Evolutionary conservation across 495 filamentous ascomycete species (phyloP).

Genomic region (Pyrenula massariospora): DNA sequence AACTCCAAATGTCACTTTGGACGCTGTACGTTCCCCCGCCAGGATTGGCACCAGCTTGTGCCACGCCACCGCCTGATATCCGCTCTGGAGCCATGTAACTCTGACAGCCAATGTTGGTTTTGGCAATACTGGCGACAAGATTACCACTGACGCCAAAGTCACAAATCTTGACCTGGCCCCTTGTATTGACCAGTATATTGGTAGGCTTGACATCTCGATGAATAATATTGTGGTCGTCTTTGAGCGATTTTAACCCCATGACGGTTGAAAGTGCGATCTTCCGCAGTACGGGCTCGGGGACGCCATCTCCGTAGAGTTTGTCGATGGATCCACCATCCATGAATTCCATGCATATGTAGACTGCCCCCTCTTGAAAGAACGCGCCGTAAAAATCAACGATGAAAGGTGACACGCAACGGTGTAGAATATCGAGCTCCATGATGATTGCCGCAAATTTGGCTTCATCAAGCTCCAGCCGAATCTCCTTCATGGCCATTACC

Average conservation of each 20-base stretch:
- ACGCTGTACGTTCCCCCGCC: slow-evolving; percentile 88
- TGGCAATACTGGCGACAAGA: slow-evolving; percentile 91
- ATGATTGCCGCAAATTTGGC: slow-evolving; percentile 94
- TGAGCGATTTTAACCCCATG: slow-evolving; percentile 82
- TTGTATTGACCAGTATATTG: slow-evolving; percentile 85
- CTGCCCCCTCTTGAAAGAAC: slow-evolving; percentile 97
- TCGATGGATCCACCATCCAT: slow-evolving; percentile 99
- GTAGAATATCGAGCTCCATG: slow-evolving; percentile 94
- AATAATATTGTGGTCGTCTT: slow-evolving; percentile 99
- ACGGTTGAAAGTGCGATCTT: slow-evolving; percentile 88
- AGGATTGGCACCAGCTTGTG: slow-evolving; percentile 57
- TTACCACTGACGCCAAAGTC: slow-evolving; percentile 98
- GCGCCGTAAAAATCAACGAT: slow-evolving; percentile 98
- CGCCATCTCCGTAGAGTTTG: slow-evolving; percentile 86
- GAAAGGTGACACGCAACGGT: slow-evolving; percentile 87
- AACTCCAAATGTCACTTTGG: slow-evolving; percentile 95
- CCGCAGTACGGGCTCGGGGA: slow-evolving; percentile 78
- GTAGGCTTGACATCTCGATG: slow-evolving; percentile 98
- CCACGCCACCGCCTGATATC: slow-evolving; percentile 75
- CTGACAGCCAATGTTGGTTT: slow-evolving; percentile 98
- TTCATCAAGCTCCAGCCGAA: slow-evolving; percentile 91
- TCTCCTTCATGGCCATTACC: slow-evolving; percentile 99
- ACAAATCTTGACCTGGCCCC: slow-evolving; percentile 93
- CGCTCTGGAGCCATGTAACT: slow-evolving; percentile 99
- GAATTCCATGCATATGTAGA: slow-evolving; percentile 98